These are phyloP conservation scores for Prunella vulgaris DNA, from an alignment of 257 asterid species.

Conservation along the genomic window DNA sequence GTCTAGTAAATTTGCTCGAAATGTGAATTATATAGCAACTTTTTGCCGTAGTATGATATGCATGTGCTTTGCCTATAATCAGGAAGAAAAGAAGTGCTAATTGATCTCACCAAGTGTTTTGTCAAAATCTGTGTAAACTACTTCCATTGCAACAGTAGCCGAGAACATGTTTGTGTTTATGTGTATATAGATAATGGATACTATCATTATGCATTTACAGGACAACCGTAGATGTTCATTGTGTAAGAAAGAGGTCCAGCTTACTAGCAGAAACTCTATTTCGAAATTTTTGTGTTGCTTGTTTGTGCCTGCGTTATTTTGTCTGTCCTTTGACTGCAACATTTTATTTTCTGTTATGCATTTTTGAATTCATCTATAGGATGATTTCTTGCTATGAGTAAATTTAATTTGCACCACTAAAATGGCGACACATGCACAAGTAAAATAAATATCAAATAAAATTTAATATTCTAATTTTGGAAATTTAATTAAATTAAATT, in stretches of 20 bases:
- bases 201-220: neutral
- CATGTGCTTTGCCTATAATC: conserved; percentile 12
- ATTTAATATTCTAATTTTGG: too few relatives aligned
- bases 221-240: neutral
- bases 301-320: too few relatives aligned
- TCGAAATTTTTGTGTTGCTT: neutral
- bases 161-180: too few relatives aligned
- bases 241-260: neutral
- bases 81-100: neutral
- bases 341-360: too few relatives aligned
- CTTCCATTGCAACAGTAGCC: neutral
- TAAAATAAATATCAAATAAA: too few relatives aligned
- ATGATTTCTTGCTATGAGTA: too few relatives aligned
- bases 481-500: too few relatives aligned
- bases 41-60: neutral
- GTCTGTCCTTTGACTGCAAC: too few relatives aligned
- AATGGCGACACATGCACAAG: too few relatives aligned
- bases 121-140: neutral
- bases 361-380: too few relatives aligned
- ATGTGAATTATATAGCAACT: conserved; percentile 32
- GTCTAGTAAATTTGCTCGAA: neutral
- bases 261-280: neutral
- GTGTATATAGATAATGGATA: neutral
- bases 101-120: neutral
- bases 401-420: too few relatives aligned